Conservation (phyloP, 2,329 filamentous ascomycete genomes). For the Colletotrichum sp. region DNA sequence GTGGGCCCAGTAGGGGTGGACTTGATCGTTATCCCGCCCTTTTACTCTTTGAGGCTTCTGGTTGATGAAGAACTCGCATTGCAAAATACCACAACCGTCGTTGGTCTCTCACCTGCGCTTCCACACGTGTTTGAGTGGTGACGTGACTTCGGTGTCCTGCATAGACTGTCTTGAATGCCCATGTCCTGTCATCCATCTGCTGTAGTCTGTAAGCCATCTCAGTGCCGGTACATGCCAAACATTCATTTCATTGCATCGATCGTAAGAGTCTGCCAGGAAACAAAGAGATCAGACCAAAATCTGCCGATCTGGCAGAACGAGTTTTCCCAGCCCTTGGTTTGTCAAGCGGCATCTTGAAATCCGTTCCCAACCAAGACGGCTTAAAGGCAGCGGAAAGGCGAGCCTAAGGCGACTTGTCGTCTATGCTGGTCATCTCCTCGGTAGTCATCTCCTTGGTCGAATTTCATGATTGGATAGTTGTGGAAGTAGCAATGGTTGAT, state of each 20-base stretch:
- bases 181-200: background rate
- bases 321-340: background rate
- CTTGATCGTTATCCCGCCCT: constrained; percentile 83
- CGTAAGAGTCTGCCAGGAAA: background rate
- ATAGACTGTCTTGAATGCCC: background rate
- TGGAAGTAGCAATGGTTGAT: background rate
- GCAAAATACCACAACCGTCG: constrained; percentile 15
- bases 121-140: background rate
- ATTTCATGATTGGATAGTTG: background rate
- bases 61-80: background rate
- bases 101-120: background rate
- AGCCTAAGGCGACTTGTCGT: background rate
- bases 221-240: background rate
- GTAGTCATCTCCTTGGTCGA: background rate
- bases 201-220: background rate
- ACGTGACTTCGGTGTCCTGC: background rate
- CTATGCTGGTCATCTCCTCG: background rate
- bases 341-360: background rate
- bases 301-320: background rate
- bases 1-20: constrained; percentile 82
- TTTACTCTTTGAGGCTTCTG: background rate
- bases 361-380: background rate
- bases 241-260: background rate
- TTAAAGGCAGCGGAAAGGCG: background rate
- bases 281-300: background rate